Base-by-base conservation (phyloP, 768 basidiomycete genomes). In the Cytidiella melzeri region DNA sequence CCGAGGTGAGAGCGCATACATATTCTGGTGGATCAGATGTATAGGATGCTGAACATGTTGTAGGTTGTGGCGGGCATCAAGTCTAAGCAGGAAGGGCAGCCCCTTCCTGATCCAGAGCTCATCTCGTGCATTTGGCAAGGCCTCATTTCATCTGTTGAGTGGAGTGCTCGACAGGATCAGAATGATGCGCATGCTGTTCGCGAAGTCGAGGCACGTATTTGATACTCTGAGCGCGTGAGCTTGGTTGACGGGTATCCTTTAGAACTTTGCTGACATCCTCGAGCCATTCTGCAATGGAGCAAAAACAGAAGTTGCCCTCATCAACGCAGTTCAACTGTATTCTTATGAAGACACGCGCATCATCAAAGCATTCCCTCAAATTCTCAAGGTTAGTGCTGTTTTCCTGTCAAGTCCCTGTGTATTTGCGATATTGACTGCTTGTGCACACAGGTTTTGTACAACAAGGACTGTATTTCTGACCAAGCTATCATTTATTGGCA, bases 401-500 rank as follows among this genome's bases (percentile, higher is more conserved):
- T 34, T 25, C 42, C 30, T n/a, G n/a, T n/a, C n/a, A n/a, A n/a
- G n/a, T n/a, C n/a, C 25, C 13, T 25, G 47, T 5, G 41, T n/a
- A 25, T 11, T 15, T 43, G 41, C 48, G 13, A 26, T 34, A n/a
- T n/a, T n/a, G n/a, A n/a, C n/a, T n/a, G n/a, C n/a, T n/a, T n/a
- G 23, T 20, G 3, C 15, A 40, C 18, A 38, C 59, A 92, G 90
- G 85, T 94, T 58, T 74, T 97, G 67, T 97, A 96, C 72, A 94
- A 94, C 71, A 84, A 88, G 61, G 95, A 99, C 60, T 92, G 92
- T 68, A 77, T 97, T 58, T 89, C 92, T 48, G 92, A 94, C 62
- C 87, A 94, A 63, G 93, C 94, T 53, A 94, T 99, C 61, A 87
- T 97, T 52, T 98, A 96, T 68, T 99, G 95, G 95, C 75, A 92